Conservation (phyloP, 768 basidiomycete genomes). For the Tricholoma furcatifolium region DNA sequence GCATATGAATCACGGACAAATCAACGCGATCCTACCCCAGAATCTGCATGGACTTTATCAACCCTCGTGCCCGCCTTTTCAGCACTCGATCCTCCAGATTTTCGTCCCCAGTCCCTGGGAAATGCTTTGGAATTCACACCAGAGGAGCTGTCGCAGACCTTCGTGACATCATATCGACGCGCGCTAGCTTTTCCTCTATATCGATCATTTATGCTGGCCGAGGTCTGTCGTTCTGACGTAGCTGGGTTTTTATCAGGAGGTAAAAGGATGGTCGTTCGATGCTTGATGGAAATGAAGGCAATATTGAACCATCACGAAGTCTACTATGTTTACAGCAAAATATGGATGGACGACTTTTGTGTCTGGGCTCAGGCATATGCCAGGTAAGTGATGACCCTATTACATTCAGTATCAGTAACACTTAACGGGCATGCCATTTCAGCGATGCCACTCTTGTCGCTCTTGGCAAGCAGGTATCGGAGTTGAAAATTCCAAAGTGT, state of each 20-base stretch:
- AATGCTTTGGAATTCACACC: constrained; percentile 32
- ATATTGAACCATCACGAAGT: constrained; percentile 82
- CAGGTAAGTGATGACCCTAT: constrained; percentile 56
- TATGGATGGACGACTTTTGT: constrained; percentile 85
- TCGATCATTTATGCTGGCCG: constrained; percentile 73
- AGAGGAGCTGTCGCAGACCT: constrained; percentile 46
- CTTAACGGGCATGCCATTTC: constrained; percentile 7
- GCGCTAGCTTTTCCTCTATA: constrained; percentile 76
- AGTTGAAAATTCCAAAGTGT: constrained; percentile 46
- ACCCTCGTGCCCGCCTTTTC: constrained; percentile 74
- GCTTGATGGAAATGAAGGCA: constrained; percentile 67
- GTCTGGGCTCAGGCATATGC: constrained; percentile 74
- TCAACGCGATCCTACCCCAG: constrained; percentile 76
- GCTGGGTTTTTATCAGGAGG: constrained; percentile 57
- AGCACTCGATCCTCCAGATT: constrained; percentile 78
- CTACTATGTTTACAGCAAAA: constrained; percentile 85
- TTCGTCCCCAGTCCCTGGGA: constrained; percentile 37
- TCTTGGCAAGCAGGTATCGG: constrained; percentile 43
- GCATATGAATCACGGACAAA: constrained; percentile 80
- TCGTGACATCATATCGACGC: constrained; percentile 71
- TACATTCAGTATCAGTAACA: neutral
- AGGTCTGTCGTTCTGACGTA: constrained; percentile 66
- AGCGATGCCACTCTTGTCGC: constrained; percentile 58
- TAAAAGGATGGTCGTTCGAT: constrained; percentile 59
- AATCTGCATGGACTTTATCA: constrained; percentile 87